Conservation (phyloP, 2,329 filamentous ascomycete genomes). For the Immersiporthe knoxdaviesiana region DNA sequence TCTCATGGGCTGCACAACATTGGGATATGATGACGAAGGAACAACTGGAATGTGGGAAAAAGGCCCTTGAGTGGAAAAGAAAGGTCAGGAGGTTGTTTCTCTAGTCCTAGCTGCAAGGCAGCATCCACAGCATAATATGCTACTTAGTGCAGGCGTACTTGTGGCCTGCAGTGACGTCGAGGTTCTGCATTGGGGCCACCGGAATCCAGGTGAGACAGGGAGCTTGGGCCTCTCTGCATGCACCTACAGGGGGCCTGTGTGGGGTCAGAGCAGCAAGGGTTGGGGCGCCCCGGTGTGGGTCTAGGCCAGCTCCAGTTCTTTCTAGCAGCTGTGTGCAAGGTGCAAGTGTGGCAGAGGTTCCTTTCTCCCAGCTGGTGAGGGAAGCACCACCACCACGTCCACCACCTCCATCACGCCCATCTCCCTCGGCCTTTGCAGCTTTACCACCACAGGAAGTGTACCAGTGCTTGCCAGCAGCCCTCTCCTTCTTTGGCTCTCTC, state of each 20-base stretch:
- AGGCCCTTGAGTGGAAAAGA: not conserved
- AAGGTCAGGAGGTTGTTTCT: conserved; percentile 1
- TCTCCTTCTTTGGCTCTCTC: not conserved
- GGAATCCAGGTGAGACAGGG: conserved; percentile 3
- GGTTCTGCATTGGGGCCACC: conserved; percentile 9
- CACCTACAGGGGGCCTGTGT: conserved; percentile 8
- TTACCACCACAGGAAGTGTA: not conserved
- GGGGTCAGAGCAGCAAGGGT: conserved; percentile 4
- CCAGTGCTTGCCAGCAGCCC: not conserved
- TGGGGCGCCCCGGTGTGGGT: not conserved
- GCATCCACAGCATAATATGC: not conserved
- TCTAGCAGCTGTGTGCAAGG: conserved; percentile 5
- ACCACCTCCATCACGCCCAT: not conserved
- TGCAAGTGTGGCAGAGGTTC: conserved; percentile 3
- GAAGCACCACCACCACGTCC: not conserved
- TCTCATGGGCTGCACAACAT: not conserved
- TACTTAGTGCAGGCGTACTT: no score
- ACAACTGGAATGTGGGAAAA: not conserved
- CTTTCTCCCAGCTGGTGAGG: not conserved
- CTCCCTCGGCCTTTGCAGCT: not conserved
- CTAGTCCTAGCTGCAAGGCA: conserved; percentile 1
- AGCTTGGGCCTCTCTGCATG: conserved; percentile 27
- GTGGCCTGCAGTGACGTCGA: conserved; percentile 12
- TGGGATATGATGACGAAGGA: not conserved
- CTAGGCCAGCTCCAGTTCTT: conserved; percentile 18